These are phyloP conservation scores for Alternaria ventricosa DNA, from an alignment of 2,329 filamentous ascomycete genomes.

Conservation along the genomic window DNA sequence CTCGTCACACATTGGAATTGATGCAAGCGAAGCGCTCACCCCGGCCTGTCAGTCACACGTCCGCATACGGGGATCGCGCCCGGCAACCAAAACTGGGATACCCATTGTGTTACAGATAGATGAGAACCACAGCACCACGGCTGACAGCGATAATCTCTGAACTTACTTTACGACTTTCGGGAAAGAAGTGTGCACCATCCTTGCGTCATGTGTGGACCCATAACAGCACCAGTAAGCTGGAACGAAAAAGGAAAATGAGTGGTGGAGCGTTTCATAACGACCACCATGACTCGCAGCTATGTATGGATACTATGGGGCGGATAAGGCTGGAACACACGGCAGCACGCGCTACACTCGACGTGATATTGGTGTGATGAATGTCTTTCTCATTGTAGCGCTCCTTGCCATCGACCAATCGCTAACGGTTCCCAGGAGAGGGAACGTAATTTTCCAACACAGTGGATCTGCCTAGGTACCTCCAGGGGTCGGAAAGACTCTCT, in stretches of 20 bases:
- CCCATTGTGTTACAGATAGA: neutral
- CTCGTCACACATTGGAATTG: constrained; percentile 2
- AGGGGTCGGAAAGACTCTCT: neutral
- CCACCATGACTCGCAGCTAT: constrained; percentile 8
- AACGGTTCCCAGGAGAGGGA: neutral
- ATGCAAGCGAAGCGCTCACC: constrained; percentile 3
- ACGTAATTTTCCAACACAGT: neutral
- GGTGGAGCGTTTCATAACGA: neutral
- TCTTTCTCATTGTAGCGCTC: neutral
- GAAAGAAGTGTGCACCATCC: neutral
- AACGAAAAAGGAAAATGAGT: neutral
- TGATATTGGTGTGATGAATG: neutral
- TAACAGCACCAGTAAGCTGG: constrained; percentile 3
- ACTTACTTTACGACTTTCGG: neutral
- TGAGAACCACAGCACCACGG: constrained; percentile 3
- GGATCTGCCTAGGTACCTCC: neutral
- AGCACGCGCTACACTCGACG: constrained; percentile 1
- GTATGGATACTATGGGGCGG: neutral
- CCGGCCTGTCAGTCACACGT: constrained; percentile 6
- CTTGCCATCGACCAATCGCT: neutral
- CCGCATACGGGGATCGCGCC: constrained; percentile 3
- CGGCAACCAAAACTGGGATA: neutral
- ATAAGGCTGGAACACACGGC: constrained; percentile 13
- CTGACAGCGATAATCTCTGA: constrained; percentile 3
- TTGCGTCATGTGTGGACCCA: constrained; percentile 6